Conservation (phyloP, 352 stramenopile genomes). For the Pythium myriotylum region DNA sequence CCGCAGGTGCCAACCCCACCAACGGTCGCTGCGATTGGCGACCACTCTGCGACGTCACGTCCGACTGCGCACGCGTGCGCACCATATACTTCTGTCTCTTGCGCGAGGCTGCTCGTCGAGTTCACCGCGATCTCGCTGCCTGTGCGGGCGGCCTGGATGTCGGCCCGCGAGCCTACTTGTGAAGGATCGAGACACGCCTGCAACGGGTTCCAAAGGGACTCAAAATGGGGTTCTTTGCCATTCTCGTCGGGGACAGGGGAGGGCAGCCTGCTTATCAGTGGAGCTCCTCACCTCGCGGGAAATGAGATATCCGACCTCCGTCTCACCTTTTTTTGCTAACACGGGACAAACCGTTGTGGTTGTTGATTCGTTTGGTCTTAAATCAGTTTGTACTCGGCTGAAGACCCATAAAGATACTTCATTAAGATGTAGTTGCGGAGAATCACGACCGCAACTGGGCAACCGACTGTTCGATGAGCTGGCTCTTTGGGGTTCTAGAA, state of each 20-base stretch:
- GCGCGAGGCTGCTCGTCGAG: too few species aligned
- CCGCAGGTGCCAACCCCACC: not conserved
- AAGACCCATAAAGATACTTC: too few species aligned
- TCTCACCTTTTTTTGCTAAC: not conserved
- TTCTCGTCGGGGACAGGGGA: not conserved
- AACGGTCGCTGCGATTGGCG: too few species aligned
- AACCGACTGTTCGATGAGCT: not conserved
- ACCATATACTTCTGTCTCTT: too few species aligned
- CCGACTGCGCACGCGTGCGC: too few species aligned
- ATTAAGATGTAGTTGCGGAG: not conserved
- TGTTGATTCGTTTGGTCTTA: not conserved
- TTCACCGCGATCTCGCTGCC: too few species aligned
- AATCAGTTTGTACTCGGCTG: too few species aligned
- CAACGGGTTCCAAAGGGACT: not conserved
- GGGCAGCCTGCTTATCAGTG: not conserved
- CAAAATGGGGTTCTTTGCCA: conserved; percentile 1
- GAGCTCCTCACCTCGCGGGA: not conserved
- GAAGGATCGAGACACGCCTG: not conserved
- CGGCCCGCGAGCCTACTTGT: too few species aligned
- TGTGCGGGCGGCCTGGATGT: too few species aligned
- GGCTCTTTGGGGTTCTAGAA: not conserved
- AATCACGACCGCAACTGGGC: not conserved
- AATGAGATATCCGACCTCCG: not conserved
- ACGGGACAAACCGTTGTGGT: conserved; percentile 1
- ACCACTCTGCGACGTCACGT: too few species aligned